Base-by-base conservation (phyloP, 257 asterid species). In the Solanum piurae region DNA sequence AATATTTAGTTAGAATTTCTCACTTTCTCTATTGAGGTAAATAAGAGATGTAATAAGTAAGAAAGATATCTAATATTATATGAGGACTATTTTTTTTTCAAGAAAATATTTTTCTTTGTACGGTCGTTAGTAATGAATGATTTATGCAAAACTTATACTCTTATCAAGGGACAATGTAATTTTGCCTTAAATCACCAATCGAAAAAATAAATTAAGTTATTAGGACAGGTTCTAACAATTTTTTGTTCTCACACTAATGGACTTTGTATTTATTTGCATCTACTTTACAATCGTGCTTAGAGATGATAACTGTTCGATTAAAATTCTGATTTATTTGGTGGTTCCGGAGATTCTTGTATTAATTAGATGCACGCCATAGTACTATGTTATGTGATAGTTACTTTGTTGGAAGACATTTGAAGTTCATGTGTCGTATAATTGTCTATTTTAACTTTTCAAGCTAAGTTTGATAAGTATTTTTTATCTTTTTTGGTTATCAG, bases 401-500 rank as follows among this genome's bases (percentile, higher is more conserved):
- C 11, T 40, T 9, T 40, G 44, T 40, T 40, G 4, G 44, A 40
- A 40, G 44, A 49, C 5, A 49, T 49, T 49, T 49, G 7, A 49
- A 49, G 21, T 49, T 49, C 58, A 49, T 14, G 58, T 49, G 58
- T 29, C 31, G 31, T 49, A 49, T 49, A 49, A 49, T 49, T 49
- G 18, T 5, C 21, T 49, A 49, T 49, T 2, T 49, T 49, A 46
- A 13, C 55, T 46, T 46, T 37, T 46, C 20, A 46, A 12, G 18
- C 36, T 34, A 34, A 34, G 10, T 12, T 18, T 46, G 55, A 46
- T 12, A 46, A 46, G 58, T 16, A 14, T 49, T 49, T 40, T 40
- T 40, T 40, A 40, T 40, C 2, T 49, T 49, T 52, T 52, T 52
- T 52, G 9, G 62, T 2, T 2, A 52, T 87, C 98, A 94, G 96